A percentile compares a stretch with the other conserved stretches of the same genome.
These are phyloP conservation scores for Candida endomychidarum DNA, from an alignment of 805 yeast species.

Conservation along the genomic window DNA sequence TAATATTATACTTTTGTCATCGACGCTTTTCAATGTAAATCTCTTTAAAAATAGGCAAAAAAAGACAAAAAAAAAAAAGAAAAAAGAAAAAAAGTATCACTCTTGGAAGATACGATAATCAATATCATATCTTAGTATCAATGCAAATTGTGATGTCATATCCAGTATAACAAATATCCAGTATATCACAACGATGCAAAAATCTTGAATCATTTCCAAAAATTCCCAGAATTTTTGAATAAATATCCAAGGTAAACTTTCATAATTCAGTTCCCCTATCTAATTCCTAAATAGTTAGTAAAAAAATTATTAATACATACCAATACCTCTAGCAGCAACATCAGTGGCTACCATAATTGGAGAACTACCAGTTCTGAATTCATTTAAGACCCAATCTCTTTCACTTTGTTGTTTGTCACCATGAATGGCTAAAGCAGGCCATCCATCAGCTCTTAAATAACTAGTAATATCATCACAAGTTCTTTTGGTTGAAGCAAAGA, in stretches of 20 bases:
- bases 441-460: conserved; percentile 91
- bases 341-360: conserved; percentile 99
- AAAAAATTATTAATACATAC: conserved; percentile 56
- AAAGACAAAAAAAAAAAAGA: conserved; percentile 5
- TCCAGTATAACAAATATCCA: conserved; percentile 1
- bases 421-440: conserved; percentile 98
- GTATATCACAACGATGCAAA: background rate
- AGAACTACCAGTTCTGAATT: conserved; percentile 88
- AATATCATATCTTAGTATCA: background rate
- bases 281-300: conserved; percentile 9
- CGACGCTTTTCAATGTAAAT: conserved; percentile 8
- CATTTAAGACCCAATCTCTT: conserved; percentile 97
- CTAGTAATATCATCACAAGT: conserved; percentile 94
- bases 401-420: conserved; percentile 98
- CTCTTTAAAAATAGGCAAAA: conserved; percentile 5
- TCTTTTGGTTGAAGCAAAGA: conserved; percentile 97
- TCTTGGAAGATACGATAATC: background rate
- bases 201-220: conserved; percentile 2
- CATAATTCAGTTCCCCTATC: conserved; percentile 6
- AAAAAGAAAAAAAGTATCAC: conserved; percentile 5
- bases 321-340: conserved; percentile 99
- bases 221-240: too few species aligned
- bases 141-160: background rate
- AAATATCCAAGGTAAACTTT: background rate
- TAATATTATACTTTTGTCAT: conserved; percentile 5